Conservation (phyloP, 108 stramenopile species). For the Seminavis robusta region DNA sequence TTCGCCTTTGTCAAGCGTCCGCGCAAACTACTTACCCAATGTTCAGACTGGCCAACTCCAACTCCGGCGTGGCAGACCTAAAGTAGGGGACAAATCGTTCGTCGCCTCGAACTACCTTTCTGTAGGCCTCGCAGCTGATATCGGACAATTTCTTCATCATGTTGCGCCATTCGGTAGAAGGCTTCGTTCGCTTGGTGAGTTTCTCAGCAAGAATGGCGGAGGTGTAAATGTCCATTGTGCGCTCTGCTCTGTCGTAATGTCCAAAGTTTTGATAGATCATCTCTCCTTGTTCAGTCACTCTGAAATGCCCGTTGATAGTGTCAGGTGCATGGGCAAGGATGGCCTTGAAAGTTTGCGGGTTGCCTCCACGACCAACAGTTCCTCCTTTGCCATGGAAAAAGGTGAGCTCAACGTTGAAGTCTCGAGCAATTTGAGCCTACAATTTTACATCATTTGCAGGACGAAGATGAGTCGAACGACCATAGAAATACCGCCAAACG, state of each 20-base stretch:
- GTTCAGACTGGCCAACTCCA: slow-evolving; percentile 87
- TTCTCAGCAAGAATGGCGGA: slow-evolving; percentile 91
- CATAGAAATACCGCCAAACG: neutral
- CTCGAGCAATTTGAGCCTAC: slow-evolving; percentile 86
- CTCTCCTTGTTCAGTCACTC: slow-evolving; percentile 98
- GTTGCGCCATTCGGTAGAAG: slow-evolving; percentile 69
- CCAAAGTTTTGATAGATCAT: slow-evolving; percentile 99
- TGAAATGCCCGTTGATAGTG: slow-evolving; percentile 97
- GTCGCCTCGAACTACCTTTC: slow-evolving; percentile 78
- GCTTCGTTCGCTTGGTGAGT: slow-evolving; percentile 46
- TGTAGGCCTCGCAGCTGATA: slow-evolving; percentile 88
- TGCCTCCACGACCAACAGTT: slow-evolving; percentile 96
- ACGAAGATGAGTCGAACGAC: no score
- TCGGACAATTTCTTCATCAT: slow-evolving; percentile 85
- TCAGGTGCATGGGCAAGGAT: slow-evolving; percentile 91
- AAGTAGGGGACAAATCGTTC: slow-evolving; percentile 96
- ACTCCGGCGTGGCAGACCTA: slow-evolving; percentile 94
- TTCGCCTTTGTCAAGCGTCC: no score
- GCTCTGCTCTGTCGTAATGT: slow-evolving; percentile 79
- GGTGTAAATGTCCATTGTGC: slow-evolving; percentile 94
- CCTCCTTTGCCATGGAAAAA: slow-evolving; percentile 99
- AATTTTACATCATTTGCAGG: slow-evolving; percentile 79
- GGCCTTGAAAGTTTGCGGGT: slow-evolving; percentile 83
- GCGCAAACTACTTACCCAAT: no score
- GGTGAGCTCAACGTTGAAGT: slow-evolving; percentile 44